A percentile compares a stretch with the other conserved stretches of the same genome.
These are phyloP conservation scores for Rheum nobile DNA, from an alignment of 148 eudicot genomes.

Conservation along the genomic window DNA sequence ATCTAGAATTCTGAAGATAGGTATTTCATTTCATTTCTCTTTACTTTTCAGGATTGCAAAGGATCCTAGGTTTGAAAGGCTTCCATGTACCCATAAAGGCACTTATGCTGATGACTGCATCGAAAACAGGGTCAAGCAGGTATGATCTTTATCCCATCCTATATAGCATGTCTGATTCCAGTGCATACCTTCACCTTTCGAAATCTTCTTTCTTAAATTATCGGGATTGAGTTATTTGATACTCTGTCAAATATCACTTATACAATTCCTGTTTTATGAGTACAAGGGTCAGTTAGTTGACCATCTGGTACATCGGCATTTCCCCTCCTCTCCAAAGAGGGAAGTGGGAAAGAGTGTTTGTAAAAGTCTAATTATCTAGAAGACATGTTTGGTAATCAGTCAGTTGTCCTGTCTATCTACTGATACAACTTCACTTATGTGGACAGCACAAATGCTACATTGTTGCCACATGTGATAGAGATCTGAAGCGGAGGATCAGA, in stretches of 20 bases:
- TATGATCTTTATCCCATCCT: conserved; percentile 12
- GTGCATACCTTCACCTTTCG: not conserved
- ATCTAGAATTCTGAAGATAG: not conserved
- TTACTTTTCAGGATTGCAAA: conserved; percentile 67
- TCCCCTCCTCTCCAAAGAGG: not conserved
- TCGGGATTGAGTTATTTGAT: conserved; percentile 7
- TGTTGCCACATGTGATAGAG: conserved; percentile 98
- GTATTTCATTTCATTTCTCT: not conserved
- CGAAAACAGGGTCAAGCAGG: conserved; percentile 86
- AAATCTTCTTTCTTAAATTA: not conserved
- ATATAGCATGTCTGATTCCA: not conserved
- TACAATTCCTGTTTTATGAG: not conserved
- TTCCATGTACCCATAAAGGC: conserved; percentile 88
- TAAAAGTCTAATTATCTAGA: not conserved
- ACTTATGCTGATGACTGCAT: conserved; percentile 99
- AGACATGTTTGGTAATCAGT: not conserved
- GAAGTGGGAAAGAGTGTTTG: not conserved
- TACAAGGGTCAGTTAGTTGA: not conserved
- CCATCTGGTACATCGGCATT: not conserved
- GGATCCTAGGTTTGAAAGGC: conserved; percentile 95
- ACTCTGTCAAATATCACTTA: not conserved
- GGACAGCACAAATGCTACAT: conserved; percentile 89
- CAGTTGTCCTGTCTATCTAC: not conserved
- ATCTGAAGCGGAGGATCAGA: conserved; percentile 89
- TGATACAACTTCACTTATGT: not conserved